These are phyloP conservation scores for Calonectria henricotiae DNA, from an alignment of 2,329 filamentous ascomycete species.

Conservation along the genomic window DNA sequence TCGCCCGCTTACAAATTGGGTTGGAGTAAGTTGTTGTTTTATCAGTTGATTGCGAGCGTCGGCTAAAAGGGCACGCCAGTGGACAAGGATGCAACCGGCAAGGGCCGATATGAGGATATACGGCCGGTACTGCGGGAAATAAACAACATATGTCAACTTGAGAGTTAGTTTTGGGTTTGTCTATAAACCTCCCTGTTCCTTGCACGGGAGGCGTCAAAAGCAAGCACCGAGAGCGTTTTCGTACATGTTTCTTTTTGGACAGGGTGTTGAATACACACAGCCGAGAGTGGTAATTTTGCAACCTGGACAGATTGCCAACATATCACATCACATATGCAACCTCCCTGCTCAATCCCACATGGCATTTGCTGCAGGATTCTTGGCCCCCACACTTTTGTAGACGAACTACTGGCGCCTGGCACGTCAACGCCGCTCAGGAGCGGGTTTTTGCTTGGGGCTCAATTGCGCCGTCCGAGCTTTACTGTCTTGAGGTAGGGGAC, in stretches of 20 bases:
- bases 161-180: background rate
- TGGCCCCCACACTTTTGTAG: conserved; percentile 28
- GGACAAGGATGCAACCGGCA: too few relatives aligned
- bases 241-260: conserved; percentile 19
- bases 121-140: background rate
- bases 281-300: background rate
- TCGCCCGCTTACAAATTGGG: too few relatives aligned
- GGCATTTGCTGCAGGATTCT: conserved; percentile 28
- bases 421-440: conserved; percentile 27
- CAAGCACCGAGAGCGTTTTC: conserved; percentile 2
- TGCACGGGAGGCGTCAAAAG: conserved; percentile 25
- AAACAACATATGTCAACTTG: too few relatives aligned
- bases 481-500: background rate
- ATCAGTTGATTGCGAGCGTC: too few relatives aligned
- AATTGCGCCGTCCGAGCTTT: conserved; percentile 16
- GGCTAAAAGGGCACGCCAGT: too few relatives aligned
- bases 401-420: conserved; percentile 26
- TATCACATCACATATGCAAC: conserved; percentile 9
- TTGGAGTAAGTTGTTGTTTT: too few relatives aligned
- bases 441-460: conserved; percentile 9
- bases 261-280: background rate
- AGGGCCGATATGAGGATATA: background rate
- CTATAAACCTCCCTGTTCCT: conserved; percentile 24
- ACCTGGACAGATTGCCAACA: background rate
- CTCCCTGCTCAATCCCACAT: conserved; percentile 29